Base-by-base conservation (phyloP, 106 monocot genomes). In the Hemerocallis citrina region DNA sequence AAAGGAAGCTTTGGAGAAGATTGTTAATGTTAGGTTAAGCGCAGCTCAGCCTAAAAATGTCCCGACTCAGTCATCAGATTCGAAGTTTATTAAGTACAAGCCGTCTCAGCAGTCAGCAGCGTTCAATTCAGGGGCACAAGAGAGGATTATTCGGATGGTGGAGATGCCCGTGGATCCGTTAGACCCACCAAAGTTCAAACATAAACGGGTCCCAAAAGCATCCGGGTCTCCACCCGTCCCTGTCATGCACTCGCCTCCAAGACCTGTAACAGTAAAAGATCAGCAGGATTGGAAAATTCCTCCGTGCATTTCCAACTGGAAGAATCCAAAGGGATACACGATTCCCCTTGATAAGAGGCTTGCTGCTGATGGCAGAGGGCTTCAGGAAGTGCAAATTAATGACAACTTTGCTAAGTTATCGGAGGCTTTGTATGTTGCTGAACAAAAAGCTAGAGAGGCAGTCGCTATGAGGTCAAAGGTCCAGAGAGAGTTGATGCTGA, bases 261-360 rank as follows among this genome's bases (percentile, higher is more conserved):
- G 98, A 22, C 98, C 88, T 6, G 98, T 98, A 27, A 92, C 92
- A 0, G 98, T 98, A n/a, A 92, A 92, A 63, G 98, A 98, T 48
- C 91, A 92, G 52, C 92, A 92, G 50, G 91, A 98, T 49, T 91
- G 96, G 96, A 98, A 98, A 77, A 91, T 98, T 27, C 91, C 96
- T 10, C 96, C 91, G 47, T 98, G 90, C 67, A 98, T 91, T 17
- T 98, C 96, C 15, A 91, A 88, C 43, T 98, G 96, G 96, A 98
- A 91, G 74, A 91, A 98, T 33, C 96, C 91, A 6, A 96, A 98
- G 63, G 96, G 91, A 47, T 98, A 98, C 68, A 98, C 96, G 0
- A 98, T 98, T 55, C 96, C 96, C 5, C 68, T 96, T 7, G 96
- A 96, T 69, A 91, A 96, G 62, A 78, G 91, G 57, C 76, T 91